Percentiles rank a stretch among this genome's conserved stretches.
Evolutionary conservation across 2,329 filamentous ascomycete genomes (phyloP).

Genomic region (Fusarium sp.): DNA sequence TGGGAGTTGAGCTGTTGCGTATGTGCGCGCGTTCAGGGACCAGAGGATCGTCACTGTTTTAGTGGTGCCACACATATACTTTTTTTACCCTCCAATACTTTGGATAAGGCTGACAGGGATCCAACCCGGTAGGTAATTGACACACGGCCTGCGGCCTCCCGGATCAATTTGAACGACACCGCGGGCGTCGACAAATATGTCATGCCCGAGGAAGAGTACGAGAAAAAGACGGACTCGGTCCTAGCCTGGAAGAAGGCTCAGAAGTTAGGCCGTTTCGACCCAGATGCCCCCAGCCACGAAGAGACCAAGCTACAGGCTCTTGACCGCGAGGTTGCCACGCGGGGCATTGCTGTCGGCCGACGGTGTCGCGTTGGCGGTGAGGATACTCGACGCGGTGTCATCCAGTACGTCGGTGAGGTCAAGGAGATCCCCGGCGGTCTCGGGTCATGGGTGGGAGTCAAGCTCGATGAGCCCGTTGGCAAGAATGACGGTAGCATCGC

Average conservation of each 20-base stretch:
- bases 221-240: constrained; percentile 85
- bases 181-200: constrained; percentile 88
- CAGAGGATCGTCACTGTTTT: constrained; percentile 20
- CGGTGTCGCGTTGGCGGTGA: constrained; percentile 74
- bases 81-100: constrained; percentile 32
- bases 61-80: constrained; percentile 13
- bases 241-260: constrained; percentile 96
- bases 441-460: constrained; percentile 78
- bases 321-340: constrained; percentile 74
- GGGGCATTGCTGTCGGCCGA: constrained; percentile 72
- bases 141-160: constrained; percentile 77
- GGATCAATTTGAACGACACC: constrained; percentile 83
- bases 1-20: constrained; percentile 22
- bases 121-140: constrained; percentile 73
- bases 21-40: neutral
- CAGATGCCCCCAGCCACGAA: constrained; percentile 78
- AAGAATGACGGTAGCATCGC: constrained; percentile 84
- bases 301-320: constrained; percentile 76
- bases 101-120: constrained; percentile 46
- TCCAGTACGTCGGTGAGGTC: constrained; percentile 79
- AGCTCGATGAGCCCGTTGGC: constrained; percentile 81
- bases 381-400: constrained; percentile 74
- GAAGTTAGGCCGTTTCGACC: constrained; percentile 96
- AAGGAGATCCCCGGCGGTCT: constrained; percentile 75
- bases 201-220: constrained; percentile 88